phyloP scores from a whole-genome alignment of 2,329 filamentous ascomycete species.

The Onygenales sp. region DNA sequence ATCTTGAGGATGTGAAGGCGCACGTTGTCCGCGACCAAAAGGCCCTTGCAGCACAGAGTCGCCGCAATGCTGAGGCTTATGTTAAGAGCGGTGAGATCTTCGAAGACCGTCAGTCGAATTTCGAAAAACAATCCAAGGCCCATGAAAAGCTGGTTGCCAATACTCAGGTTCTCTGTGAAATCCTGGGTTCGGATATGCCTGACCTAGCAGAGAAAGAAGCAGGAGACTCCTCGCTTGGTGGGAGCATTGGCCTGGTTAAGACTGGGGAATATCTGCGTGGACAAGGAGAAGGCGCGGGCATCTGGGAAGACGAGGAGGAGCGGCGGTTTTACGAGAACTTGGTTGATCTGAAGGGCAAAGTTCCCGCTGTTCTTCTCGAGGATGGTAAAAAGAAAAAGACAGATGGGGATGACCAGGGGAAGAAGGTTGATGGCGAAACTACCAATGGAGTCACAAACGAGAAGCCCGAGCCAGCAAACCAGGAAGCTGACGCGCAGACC shows the following conservation, averaged over 20 bases:
- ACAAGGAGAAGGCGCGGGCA: conserved; percentile 81
- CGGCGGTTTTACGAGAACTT: conserved; percentile 96
- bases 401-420: conserved; percentile 71
- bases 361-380: conserved; percentile 85
- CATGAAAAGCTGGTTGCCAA: conserved; percentile 86
- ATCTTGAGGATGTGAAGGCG: conserved; percentile 85
- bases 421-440: conserved; percentile 50
- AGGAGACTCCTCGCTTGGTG: conserved; percentile 53
- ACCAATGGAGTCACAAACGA: conserved; percentile 35
- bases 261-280: conserved; percentile 86
- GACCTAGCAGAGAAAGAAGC: conserved; percentile 78
- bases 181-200: conserved; percentile 84
- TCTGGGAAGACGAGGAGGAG: conserved; percentile 98
- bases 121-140: conserved; percentile 84
- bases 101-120: conserved; percentile 90
- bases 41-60: conserved; percentile 72
- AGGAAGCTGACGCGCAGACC: conserved; percentile 68
- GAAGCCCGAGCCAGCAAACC: conserved; percentile 32
- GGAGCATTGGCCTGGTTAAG: conserved; percentile 86
- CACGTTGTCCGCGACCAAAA: conserved; percentile 91
- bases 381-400: conserved; percentile 89
- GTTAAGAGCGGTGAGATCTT: conserved; percentile 98
- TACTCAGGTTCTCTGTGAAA: conserved; percentile 83
- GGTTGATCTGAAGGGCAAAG: conserved; percentile 88
- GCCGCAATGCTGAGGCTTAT: conserved; percentile 94